phyloP scores from a whole-genome alignment of 2,329 filamentous ascomycete species.

The Chlorencoelia australis region DNA sequence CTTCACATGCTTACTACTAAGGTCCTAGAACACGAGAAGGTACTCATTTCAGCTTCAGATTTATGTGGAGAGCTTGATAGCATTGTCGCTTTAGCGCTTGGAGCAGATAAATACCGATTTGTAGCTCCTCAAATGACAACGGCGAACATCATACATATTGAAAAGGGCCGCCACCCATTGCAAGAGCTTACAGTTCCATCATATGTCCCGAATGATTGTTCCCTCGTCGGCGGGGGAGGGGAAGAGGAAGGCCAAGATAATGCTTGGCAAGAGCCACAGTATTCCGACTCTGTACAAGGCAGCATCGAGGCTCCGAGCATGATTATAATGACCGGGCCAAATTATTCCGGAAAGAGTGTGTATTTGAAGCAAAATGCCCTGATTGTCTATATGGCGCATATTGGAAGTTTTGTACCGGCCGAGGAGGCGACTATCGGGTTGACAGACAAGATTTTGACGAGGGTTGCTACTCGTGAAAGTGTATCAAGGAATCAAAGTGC shows the following conservation, averaged over 20 bases:
- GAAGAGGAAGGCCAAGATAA: slow-evolving; percentile 10
- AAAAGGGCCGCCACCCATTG: slow-evolving; percentile 73
- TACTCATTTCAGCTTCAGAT: slow-evolving; percentile 62
- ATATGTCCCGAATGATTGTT: slow-evolving; percentile 76
- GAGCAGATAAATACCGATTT: slow-evolving; percentile 66
- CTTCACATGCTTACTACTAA: slow-evolving; percentile 64
- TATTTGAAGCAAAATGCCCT: slow-evolving; percentile 90
- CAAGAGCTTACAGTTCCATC: slow-evolving; percentile 74
- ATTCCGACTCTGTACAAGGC: slow-evolving; percentile 8
- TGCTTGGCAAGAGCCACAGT: not conserved
- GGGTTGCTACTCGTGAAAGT: slow-evolving; percentile 65
- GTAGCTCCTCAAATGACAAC: slow-evolving; percentile 57
- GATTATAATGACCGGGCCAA: slow-evolving; percentile 80
- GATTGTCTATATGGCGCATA: slow-evolving; percentile 84
- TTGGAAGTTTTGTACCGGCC: slow-evolving; percentile 87
- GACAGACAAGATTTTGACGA: slow-evolving; percentile 86
- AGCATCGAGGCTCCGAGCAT: slow-evolving; percentile 45
- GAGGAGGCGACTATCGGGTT: slow-evolving; percentile 66
- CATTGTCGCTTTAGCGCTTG: slow-evolving; percentile 68
- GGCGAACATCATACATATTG: slow-evolving; percentile 62
- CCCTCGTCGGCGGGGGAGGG: slow-evolving; percentile 51
- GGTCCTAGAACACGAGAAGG: slow-evolving; percentile 57
- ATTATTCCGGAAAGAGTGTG: slow-evolving; percentile 93
- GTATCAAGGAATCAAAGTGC: slow-evolving; percentile 49
- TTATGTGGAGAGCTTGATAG: slow-evolving; percentile 81